Conservation (phyloP, 176 grass and related monocot genomes). For the Thalia dealbata region DNA sequence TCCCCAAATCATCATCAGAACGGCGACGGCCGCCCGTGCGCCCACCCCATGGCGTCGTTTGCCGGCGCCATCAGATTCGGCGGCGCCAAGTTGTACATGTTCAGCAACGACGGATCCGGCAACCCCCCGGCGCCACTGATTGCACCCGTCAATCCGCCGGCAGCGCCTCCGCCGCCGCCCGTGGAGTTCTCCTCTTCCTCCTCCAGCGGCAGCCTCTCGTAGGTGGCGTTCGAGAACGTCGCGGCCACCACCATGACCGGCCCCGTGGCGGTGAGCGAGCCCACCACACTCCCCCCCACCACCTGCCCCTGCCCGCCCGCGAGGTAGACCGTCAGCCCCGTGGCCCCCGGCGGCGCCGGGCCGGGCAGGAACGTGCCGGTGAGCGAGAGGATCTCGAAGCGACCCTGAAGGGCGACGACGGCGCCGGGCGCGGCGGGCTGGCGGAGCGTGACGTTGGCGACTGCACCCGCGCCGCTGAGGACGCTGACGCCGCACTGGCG, state of each 20-base stretch:
- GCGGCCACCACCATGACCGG: conserved; percentile 18
- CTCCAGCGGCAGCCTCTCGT: conserved; percentile 20
- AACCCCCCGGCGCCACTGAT: not conserved
- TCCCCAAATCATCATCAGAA: conserved; percentile 1
- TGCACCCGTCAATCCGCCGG: not conserved
- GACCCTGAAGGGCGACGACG: conserved; percentile 12
- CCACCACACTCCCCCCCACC: conserved; percentile 16
- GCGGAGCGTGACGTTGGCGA: conserved; percentile 19
- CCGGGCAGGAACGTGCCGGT: conserved; percentile 17
- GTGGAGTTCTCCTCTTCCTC: not conserved
- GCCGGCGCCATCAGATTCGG: not conserved
- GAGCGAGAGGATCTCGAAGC: conserved; percentile 19
- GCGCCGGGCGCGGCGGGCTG: conserved; percentile 9
- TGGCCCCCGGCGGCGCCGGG: conserved; percentile 3
- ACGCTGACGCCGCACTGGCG: conserved; percentile 22
- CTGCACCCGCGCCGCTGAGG: conserved; percentile 10
- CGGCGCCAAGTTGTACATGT: conserved; percentile 7
- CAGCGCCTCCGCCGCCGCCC: no score
- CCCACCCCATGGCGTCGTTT: conserved; percentile 3
- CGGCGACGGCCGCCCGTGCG: not conserved
- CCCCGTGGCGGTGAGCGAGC: not conserved
- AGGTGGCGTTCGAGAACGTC: conserved; percentile 19
- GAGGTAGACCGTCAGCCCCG: conserved; percentile 13
- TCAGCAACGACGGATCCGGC: conserved; percentile 1
- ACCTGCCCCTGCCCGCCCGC: conserved; percentile 21